Base-by-base conservation (phyloP, 768 basidiomycete species). In the Podaxis mareebaensis region DNA sequence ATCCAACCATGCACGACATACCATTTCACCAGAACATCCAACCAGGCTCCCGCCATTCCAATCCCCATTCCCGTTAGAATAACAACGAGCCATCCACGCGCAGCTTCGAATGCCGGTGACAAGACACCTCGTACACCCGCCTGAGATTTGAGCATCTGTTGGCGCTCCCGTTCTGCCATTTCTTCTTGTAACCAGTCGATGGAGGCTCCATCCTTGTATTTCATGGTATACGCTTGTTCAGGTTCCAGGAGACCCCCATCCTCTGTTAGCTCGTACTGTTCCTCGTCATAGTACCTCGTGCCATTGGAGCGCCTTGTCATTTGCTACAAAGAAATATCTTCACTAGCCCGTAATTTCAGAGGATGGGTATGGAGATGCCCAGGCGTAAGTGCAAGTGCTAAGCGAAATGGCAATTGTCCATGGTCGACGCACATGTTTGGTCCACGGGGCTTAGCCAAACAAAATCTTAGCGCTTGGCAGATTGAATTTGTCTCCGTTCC, bases 21-120 rank as follows among this genome's bases (percentile, higher is more conserved):
- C 89, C 90, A 91, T 75, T 85, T 86, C 7, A 91, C 89, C 42
- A 91, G 75, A 6, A 91, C 83, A 74, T 91, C 90, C 61, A 91
- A 68, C 85, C 85, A 90, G 3, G 86, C 90, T 26, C 90, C 90
- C 22, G 83, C 81, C 10, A 88, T 74, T 3, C 90, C 90, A 49
- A 90, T 83, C 1, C 87, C 88, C 20, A 88, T 68, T 10, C 89
- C 90, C 20, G 88, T 89, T 54, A 82, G 65, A 65, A 89, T 80
- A 11, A 90, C 80, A n/a, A 90, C 82, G 24, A 90, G 74, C 89
- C 89, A 90, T 72, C 87, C 79, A 52, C 83, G 78, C 7, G 81
- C 77, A 24, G 84, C 83, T 66, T 90, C 87, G 51, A 84, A 63
- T 44, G 86, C 73, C 2, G 85, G 85, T 12, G 81, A 73, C 26